Evolutionary conservation across 2,329 filamentous ascomycete species (phyloP).

Genomic region (Cordyceps cicadae): DNA sequence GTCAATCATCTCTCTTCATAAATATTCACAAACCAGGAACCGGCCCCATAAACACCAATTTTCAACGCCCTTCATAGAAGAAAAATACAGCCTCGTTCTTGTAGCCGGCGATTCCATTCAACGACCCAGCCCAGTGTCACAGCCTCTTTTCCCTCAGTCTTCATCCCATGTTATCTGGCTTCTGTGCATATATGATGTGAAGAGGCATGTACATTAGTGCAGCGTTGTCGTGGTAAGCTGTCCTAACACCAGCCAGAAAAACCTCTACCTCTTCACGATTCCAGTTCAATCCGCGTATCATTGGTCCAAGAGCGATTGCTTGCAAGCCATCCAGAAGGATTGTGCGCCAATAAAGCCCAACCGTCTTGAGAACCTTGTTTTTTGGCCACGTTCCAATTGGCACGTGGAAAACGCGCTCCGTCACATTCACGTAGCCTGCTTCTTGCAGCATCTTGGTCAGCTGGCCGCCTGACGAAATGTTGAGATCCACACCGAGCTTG

Average conservation of each 20-base stretch:
- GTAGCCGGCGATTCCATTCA: not conserved
- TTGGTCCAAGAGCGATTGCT: slow-evolving; percentile 43
- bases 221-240: slow-evolving; percentile 37
- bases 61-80: not conserved
- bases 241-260: slow-evolving; percentile 39
- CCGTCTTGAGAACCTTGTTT: slow-evolving; percentile 41
- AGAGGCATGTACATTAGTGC: slow-evolving; percentile 47
- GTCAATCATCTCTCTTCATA: not conserved
- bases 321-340: slow-evolving; percentile 42
- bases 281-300: slow-evolving; percentile 43
- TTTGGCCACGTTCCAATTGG: slow-evolving; percentile 48
- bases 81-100: not conserved
- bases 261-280: slow-evolving; percentile 38
- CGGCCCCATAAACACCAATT: not conserved
- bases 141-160: not conserved
- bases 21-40: not conserved
- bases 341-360: slow-evolving; percentile 44
- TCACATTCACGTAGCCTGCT: slow-evolving; percentile 45
- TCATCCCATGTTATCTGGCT: slow-evolving; percentile 25
- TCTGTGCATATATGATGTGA: slow-evolving; percentile 47
- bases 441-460: slow-evolving; percentile 39
- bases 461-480: slow-evolving; percentile 32
- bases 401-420: slow-evolving; percentile 40
- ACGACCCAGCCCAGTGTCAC: not conserved
- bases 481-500: slow-evolving; percentile 38